A percentile compares a stretch with the other conserved stretches of the same genome.
These are phyloP conservation scores for Termitomyces sp. DNA, from an alignment of 768 basidiomycete species.

Conservation along the genomic window DNA sequence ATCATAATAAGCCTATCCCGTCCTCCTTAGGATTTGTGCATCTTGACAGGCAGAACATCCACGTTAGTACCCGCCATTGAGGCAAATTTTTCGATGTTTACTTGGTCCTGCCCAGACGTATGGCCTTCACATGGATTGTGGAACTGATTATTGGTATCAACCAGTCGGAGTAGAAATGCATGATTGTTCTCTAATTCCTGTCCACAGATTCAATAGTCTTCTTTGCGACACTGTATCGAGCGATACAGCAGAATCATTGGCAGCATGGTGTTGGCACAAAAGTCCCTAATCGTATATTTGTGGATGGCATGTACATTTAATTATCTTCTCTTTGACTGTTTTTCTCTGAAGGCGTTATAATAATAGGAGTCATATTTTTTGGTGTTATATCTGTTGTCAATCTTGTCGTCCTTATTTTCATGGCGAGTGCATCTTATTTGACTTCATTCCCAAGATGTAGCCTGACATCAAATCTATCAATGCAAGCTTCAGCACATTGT, in stretches of 20 bases:
- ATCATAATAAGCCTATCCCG: background rate
- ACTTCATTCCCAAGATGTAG: no score
- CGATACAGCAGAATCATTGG: background rate
- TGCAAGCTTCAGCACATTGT: no score
- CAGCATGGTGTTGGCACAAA: background rate
- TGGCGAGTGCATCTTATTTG: constrained; percentile 5
- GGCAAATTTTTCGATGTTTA: background rate
- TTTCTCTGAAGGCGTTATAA: background rate
- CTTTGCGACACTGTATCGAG: background rate
- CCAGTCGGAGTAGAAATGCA: no score
- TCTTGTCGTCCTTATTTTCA: constrained; percentile 24
- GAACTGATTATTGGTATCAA: no score
- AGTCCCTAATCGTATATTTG: background rate
- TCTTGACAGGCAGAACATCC: no score
- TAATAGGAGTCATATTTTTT: constrained; percentile 13
- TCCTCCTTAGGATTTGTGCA: constrained; percentile 17
- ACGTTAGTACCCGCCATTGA: no score
- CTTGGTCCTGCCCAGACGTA: constrained; percentile 17
- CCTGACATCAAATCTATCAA: no score
- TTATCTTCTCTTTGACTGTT: no score
- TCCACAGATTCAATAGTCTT: constrained; percentile 20
- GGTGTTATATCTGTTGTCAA: constrained; percentile 27
- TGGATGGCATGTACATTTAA: no score
- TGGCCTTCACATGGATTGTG: constrained; percentile 31
- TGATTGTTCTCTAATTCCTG: constrained; percentile 12